A percentile compares a stretch with the other conserved stretches of the same genome.
Evolutionary conservation across 116 monocot genomes (phyloP).

Genomic region (Thalassia testudinum): DNA sequence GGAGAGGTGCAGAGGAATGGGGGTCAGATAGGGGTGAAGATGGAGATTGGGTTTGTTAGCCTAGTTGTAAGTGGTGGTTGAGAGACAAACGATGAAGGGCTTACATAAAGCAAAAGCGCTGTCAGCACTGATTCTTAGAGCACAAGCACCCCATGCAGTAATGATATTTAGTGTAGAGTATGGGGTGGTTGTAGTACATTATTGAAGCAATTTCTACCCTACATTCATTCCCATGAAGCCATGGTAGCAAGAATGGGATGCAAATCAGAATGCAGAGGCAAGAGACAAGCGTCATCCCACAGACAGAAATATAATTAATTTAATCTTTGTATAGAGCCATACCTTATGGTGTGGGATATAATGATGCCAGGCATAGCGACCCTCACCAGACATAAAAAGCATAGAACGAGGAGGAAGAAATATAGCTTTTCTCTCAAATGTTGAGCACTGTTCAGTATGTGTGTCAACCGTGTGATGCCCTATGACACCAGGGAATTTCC

Average conservation of each 20-base stretch:
- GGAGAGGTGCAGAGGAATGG: too few relatives aligned
- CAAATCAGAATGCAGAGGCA: background rate
- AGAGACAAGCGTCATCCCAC: background rate
- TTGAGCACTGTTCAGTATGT: slow-evolving; percentile 9
- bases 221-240: too few relatives aligned
- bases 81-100: too few relatives aligned
- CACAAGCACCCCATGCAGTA: too few relatives aligned
- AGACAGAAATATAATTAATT: background rate
- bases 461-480: slow-evolving; percentile 9
- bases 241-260: background rate
- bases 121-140: too few relatives aligned
- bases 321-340: background rate
- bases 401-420: slow-evolving; percentile 85
- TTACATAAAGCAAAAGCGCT: too few relatives aligned
- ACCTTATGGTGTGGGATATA: slow-evolving; percentile 99
- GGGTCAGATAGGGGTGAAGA: too few relatives aligned
- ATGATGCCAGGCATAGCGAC: slow-evolving; percentile 96
- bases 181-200: too few relatives aligned
- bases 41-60: too few relatives aligned
- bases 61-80: too few relatives aligned
- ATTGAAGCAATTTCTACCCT: too few relatives aligned
- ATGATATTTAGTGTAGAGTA: too few relatives aligned
- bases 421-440: slow-evolving; percentile 45
- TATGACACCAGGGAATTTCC: slow-evolving; percentile 36
- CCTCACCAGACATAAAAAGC: slow-evolving; percentile 93